phyloP scores from a whole-genome alignment of 495 filamentous ascomycete genomes.

The Cercophora newfieldiana region DNA sequence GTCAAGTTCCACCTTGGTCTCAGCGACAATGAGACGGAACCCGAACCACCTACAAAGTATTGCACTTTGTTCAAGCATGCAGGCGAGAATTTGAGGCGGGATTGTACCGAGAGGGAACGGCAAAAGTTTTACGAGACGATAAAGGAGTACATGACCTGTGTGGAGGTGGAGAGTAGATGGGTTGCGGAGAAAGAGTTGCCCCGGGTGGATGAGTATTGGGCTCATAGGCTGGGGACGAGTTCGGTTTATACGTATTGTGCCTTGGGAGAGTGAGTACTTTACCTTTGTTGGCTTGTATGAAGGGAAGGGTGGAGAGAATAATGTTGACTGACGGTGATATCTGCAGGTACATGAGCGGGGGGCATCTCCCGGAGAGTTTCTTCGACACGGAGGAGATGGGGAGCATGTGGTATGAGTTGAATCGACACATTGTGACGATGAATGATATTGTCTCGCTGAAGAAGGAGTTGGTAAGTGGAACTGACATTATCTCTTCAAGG shows the following conservation, averaged over 20 bases:
- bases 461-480: conserved; percentile 31
- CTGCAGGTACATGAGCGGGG: conserved; percentile 21
- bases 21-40: neutral
- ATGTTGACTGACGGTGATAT: neutral
- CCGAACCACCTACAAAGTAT: conserved; percentile 22
- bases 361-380: conserved; percentile 17
- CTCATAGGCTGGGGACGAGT: conserved; percentile 32
- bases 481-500: conserved; percentile 14
- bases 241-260: conserved; percentile 30
- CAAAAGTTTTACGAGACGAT: conserved; percentile 30
- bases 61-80: conserved; percentile 22
- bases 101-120: conserved; percentile 19
- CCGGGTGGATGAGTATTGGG: conserved; percentile 30
- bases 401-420: conserved; percentile 31
- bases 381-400: conserved; percentile 26
- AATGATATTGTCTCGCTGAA: conserved; percentile 38
- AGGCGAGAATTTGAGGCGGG: neutral
- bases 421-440: conserved; percentile 25
- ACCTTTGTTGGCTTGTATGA: neutral
- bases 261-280: conserved; percentile 28
- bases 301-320: neutral
- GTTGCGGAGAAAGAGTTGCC: conserved; percentile 26
- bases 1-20: conserved; percentile 22
- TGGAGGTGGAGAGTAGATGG: conserved; percentile 31
- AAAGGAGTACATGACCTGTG: conserved; percentile 32